Conservation (phyloP, 164 flowering plant genomes). For the Aristolochia contorta region DNA sequence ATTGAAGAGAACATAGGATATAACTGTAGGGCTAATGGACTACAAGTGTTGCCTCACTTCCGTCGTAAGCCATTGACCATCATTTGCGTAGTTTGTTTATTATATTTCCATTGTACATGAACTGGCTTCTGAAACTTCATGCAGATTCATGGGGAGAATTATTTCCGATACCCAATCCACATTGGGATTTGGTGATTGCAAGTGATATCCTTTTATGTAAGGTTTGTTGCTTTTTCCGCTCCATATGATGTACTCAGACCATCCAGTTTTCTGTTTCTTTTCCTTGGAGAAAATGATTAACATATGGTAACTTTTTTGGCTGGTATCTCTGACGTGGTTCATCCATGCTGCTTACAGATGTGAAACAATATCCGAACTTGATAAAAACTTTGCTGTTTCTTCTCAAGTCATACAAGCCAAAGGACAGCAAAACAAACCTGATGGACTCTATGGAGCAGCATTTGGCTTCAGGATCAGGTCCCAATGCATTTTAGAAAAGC, state of each 20-base stretch:
- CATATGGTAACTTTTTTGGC: too few relatives aligned
- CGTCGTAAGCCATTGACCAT: slow-evolving; percentile 43
- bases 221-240: slow-evolving; percentile 17
- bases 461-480: slow-evolving; percentile 9
- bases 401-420: slow-evolving; percentile 51
- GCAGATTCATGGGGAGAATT: slow-evolving; percentile 98
- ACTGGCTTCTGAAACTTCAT: slow-evolving; percentile 3
- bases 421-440: slow-evolving; percentile 15
- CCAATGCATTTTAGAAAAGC: background rate
- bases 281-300: too few relatives aligned
- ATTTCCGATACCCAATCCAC: slow-evolving; percentile 55
- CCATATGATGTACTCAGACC: too few relatives aligned
- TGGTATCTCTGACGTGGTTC: background rate
- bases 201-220: slow-evolving; percentile 89
- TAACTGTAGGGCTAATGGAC: slow-evolving; percentile 65
- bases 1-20: slow-evolving; percentile 82
- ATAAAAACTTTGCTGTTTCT: slow-evolving; percentile 71
- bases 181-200: slow-evolving; percentile 88
- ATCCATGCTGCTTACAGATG: slow-evolving; percentile 47
- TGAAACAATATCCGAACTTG: slow-evolving; percentile 81
- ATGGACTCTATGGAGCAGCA: slow-evolving; percentile 3
- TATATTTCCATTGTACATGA: slow-evolving; percentile 4
- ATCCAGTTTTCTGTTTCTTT: too few relatives aligned
- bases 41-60: slow-evolving; percentile 69
- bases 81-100: too few relatives aligned